A percentile compares a stretch with the other conserved stretches of the same genome.
These are phyloP conservation scores for Phialophora verrucosa DNA, from an alignment of 2,329 filamentous ascomycete genomes.

Conservation along the genomic window DNA sequence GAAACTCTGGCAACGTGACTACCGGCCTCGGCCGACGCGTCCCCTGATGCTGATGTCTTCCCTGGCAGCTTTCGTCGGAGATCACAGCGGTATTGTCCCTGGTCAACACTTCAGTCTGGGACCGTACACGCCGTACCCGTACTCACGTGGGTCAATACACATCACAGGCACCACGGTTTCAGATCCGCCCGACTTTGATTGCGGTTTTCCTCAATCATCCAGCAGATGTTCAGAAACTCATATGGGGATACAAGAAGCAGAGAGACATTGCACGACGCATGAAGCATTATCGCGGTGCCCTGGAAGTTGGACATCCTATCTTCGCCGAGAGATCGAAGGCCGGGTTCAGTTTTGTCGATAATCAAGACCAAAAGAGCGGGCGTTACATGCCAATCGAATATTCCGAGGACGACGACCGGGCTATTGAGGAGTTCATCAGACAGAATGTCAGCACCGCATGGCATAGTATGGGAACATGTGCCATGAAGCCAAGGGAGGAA, in stretches of 20 bases:
- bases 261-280: conserved; percentile 66
- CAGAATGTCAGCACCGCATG: conserved; percentile 30
- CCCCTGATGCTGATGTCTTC: too few relatives aligned
- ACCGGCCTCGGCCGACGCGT: too few relatives aligned
- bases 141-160: conserved; percentile 66
- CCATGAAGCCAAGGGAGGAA: conserved; percentile 52
- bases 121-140: conserved; percentile 37
- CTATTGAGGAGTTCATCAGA: conserved; percentile 47
- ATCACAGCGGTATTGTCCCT: too few relatives aligned
- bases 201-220: conserved; percentile 64
- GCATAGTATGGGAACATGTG: conserved; percentile 46
- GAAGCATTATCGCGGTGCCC: conserved; percentile 54
- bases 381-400: conserved; percentile 54
- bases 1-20: too few relatives aligned
- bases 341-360: conserved; percentile 39
- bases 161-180: conserved; percentile 52
- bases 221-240: conserved; percentile 63
- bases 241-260: conserved; percentile 70
- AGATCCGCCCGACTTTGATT: conserved; percentile 59
- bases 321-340: conserved; percentile 48
- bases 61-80: too few relatives aligned
- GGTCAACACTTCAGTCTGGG: too few relatives aligned
- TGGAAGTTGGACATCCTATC: conserved; percentile 46
- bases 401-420: conserved; percentile 55
- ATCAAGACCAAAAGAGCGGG: conserved; percentile 47